Percentiles rank a stretch among this genome's conserved stretches.
Conservation (phyloP, 768 basidiomycete species). For the Suillus subluteus region DNA sequence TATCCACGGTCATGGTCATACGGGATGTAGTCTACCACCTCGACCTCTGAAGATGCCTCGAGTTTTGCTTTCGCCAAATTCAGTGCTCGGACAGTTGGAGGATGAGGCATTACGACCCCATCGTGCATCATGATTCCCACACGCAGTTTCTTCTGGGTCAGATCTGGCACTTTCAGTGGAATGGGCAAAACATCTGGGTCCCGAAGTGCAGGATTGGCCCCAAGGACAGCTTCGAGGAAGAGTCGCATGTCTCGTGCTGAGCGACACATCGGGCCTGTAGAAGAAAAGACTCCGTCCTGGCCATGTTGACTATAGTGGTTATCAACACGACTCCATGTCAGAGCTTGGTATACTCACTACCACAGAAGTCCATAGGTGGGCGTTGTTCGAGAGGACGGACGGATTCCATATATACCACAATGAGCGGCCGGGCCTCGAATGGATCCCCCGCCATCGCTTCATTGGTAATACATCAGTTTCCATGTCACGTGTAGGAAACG, state of each 20-base stretch:
- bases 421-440: constrained; percentile 44
- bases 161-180: constrained; percentile 28
- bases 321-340: constrained; percentile 17
- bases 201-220: constrained; percentile 42
- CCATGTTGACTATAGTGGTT: constrained; percentile 28
- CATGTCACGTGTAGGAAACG: constrained; percentile 14
- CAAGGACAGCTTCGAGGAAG: constrained; percentile 26
- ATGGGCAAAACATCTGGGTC: constrained; percentile 41
- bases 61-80: constrained; percentile 40
- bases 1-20: constrained; percentile 38
- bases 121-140: constrained; percentile 41
- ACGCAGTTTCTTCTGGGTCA: constrained; percentile 32
- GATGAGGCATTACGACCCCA: constrained; percentile 40
- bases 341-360: constrained; percentile 23
- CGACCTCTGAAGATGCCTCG: constrained; percentile 34
- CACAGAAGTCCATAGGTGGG: constrained; percentile 18
- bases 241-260: constrained; percentile 31
- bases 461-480: neutral
- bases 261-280: constrained; percentile 31
- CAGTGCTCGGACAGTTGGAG: constrained; percentile 47
- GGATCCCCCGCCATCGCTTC: constrained; percentile 38
- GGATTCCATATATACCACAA: constrained; percentile 45
- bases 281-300: constrained; percentile 17
- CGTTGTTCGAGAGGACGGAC: constrained; percentile 41
- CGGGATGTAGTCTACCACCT: constrained; percentile 41